Evolutionary conservation across 2,329 filamentous ascomycete species (phyloP).

Genomic region (Whalleya microplaca): DNA sequence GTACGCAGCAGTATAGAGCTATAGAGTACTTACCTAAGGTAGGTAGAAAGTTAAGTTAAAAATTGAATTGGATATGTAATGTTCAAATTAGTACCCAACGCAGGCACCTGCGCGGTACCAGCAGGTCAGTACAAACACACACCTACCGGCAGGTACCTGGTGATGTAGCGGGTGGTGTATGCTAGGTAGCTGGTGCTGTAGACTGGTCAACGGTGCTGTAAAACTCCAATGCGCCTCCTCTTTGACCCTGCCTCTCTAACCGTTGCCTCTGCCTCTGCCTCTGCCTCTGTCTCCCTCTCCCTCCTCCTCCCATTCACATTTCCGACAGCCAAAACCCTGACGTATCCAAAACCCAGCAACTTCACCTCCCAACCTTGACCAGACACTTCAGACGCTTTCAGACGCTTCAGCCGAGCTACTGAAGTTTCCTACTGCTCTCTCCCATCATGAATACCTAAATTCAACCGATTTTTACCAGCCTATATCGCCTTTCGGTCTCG

Average conservation of each 20-base stretch:
- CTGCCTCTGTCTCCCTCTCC: neutral
- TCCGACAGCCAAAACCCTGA: constrained; percentile 1
- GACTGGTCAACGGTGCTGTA: too few relatives aligned
- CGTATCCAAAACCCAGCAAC: constrained; percentile 1
- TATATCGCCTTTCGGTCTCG: constrained; percentile 28
- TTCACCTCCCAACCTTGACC: neutral
- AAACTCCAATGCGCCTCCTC: neutral
- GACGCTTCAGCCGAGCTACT: neutral
- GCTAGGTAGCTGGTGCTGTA: too few relatives aligned
- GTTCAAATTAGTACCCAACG: neutral
- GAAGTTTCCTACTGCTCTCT: constrained; percentile 6
- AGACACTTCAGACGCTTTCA: too few relatives aligned
- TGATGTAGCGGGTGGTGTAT: too few relatives aligned
- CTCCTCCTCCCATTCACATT: neutral
- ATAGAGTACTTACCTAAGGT: too few relatives aligned
- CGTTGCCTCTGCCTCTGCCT: neutral
- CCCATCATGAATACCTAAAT: constrained; percentile 33
- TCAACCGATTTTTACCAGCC: constrained; percentile 14
- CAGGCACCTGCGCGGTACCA: neutral
- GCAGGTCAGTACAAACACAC: neutral
- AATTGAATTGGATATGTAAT: too few relatives aligned
- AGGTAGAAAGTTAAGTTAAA: neutral
- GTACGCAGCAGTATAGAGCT: too few relatives aligned
- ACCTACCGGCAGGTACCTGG: neutral
- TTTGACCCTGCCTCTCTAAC: neutral